These are phyloP conservation scores for Ogataea nakhonphanomensis DNA, from an alignment of 805 yeast species.

Conservation along the genomic window DNA sequence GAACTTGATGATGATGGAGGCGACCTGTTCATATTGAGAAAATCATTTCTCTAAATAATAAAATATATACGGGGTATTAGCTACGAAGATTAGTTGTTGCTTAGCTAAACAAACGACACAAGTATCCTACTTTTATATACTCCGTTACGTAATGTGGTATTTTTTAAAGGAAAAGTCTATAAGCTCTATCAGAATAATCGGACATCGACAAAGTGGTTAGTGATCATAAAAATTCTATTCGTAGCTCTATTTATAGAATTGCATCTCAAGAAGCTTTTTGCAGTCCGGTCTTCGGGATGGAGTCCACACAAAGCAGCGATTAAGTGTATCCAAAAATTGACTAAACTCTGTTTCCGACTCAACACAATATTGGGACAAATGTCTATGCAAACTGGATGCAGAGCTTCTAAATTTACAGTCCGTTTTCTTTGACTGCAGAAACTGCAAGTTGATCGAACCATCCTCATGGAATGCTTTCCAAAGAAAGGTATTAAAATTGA, in stretches of 20 bases:
- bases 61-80: conserved; percentile 7
- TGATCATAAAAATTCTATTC: neutral
- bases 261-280: conserved; percentile 25
- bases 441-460: conserved; percentile 26
- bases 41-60: neutral
- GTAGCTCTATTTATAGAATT: conserved; percentile 24
- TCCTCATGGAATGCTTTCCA: conserved; percentile 35
- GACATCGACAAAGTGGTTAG: no score
- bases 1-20: conserved; percentile 12
- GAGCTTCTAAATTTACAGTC: conserved; percentile 22
- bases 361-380: conserved; percentile 8
- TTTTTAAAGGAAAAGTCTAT: no score
- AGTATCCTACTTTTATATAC: no score
- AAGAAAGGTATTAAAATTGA: conserved; percentile 26
- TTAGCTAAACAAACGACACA: no score
- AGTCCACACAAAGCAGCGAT: conserved; percentile 34
- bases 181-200: no score
- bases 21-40: conserved; percentile 4
- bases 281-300: conserved; percentile 33
- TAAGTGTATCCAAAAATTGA: conserved; percentile 28
- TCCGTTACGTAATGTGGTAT: no score
- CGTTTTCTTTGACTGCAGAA: conserved; percentile 17
- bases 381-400: conserved; percentile 17
- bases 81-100: neutral
- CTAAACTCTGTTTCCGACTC: conserved; percentile 6